Conservation (phyloP, 1,139 yeast genomes). For the Candida sojae region DNA sequence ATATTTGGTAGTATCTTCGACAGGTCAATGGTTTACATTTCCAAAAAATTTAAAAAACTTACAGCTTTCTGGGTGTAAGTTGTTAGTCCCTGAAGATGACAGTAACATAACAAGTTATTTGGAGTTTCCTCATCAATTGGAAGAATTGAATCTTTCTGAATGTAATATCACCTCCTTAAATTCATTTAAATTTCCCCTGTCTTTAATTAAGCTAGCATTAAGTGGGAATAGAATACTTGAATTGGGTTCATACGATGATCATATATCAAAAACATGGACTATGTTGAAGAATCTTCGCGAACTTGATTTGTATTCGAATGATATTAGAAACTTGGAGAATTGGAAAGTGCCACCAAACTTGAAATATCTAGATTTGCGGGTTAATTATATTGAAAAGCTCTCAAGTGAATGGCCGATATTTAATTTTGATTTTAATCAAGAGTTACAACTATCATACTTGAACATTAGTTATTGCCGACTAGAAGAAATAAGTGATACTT, state of each 20-base stretch:
- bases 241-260: conserved; percentile 19
- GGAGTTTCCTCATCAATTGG: conserved; percentile 25
- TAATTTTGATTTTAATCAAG: conserved; percentile 6
- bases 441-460: conserved; percentile 12
- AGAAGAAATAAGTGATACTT: conserved; percentile 14
- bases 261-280: conserved; percentile 23
- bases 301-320: conserved; percentile 27
- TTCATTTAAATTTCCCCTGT: conserved; percentile 27
- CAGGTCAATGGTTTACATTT: conserved; percentile 16
- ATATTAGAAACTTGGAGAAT: conserved; percentile 18
- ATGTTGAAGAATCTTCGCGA: conserved; percentile 23
- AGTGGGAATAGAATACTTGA: conserved; percentile 22
- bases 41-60: conserved; percentile 26
- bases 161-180: conserved; percentile 22
- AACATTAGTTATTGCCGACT: conserved; percentile 20
- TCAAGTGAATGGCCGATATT: conserved; percentile 14
- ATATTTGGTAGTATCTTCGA: conserved; percentile 8
- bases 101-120: conserved; percentile 5
- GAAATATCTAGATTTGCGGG: conserved; percentile 23
- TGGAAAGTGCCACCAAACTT: conserved; percentile 30
- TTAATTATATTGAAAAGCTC: conserved; percentile 18
- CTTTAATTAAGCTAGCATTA: conserved; percentile 23
- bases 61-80: conserved; percentile 15
- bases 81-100: background rate
- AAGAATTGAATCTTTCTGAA: conserved; percentile 23